A percentile compares a stretch with the other conserved stretches of the same genome.
Conservation (phyloP, 2,329 filamentous ascomycete genomes). For the Ophiostoma tasmaniense region DNA sequence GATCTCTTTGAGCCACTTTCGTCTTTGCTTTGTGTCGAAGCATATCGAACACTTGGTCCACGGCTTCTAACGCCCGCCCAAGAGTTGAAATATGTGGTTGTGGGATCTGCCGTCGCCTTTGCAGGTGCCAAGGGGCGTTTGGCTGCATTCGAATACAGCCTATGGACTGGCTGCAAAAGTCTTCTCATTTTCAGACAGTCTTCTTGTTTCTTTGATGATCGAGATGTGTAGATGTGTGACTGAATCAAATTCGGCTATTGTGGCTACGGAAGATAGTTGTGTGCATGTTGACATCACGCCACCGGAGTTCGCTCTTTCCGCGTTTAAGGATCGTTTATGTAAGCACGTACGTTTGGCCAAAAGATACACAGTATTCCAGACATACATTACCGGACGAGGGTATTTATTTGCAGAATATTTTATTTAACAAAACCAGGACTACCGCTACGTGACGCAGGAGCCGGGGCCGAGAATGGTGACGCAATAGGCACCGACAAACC, state of each 20-base stretch:
- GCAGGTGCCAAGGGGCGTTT: not conserved
- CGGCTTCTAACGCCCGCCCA: not conserved
- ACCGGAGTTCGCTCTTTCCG: not conserved
- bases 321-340: not conserved
- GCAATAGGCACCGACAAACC: not conserved
- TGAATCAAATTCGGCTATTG: not conserved
- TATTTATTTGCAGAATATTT: not conserved
- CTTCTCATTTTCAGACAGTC: not conserved
- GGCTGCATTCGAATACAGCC: not conserved
- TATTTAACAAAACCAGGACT: not conserved
- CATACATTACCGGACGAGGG: not conserved
- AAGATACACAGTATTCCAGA: not conserved
- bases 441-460: not conserved
- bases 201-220: not conserved
- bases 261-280: not conserved
- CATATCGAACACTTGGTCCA: not conserved
- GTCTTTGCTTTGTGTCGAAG: not conserved
- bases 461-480: too few species aligned
- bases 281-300: not conserved
- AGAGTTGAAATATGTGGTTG: not conserved
- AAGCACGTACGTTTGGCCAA: not conserved
- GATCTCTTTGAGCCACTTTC: not conserved
- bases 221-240: not conserved
- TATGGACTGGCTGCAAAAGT: not conserved
- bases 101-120: not conserved